Evolutionary conservation across 805 yeast genomes (phyloP), one percentile per base, ranked within the genome.

Genomic region (Candida maltosa): DNA sequence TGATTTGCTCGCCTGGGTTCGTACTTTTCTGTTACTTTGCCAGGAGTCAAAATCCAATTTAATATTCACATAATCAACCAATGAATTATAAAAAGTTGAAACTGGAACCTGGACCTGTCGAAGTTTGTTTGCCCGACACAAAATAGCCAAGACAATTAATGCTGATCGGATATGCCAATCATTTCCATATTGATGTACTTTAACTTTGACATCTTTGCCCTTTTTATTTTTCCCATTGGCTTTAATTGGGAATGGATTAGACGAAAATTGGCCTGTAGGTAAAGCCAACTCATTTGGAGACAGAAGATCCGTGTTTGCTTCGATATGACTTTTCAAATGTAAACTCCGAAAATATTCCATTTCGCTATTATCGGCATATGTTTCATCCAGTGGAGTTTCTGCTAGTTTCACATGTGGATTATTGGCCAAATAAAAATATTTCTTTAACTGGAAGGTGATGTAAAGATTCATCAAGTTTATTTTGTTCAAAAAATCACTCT

Each of bases 151-250:
- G 1, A 81, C 62, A 18, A 74, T 64, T 1, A 84, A 78, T 0
- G 88, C 87, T 0, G 87, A 70, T 35, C 72, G 65, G 22, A 89
- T 62, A 44, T 83, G 88, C 96, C 96, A 91, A 50, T 86, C 88
- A 41, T 74, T 71, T 0, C 85, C 81, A 54, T 89, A 89, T 45
- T 76, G 78, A 26, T 73, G 73, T 4, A 79, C 53, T 35, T 62
- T 65, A 9, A 80, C 67, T 39, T 69, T 74, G 5, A 49, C 29
- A 8, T 50, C 52, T 9, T 31, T 37, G 2, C 40, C 34, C 18
- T 41, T 46, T 16, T 42, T 36, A 15, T 32, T 38, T 16, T 45
- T 49, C 11, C 41, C 29, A 22, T 39, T 42, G 1, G 41, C 22
- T 10, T 37, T 34, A 7, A 30, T 31, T 16, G 44, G 35, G 28